Evolutionary conservation across 1,139 yeast genomes (phyloP), one percentile per base, ranked within the genome.

Genomic region (Kazachstania sp.): DNA sequence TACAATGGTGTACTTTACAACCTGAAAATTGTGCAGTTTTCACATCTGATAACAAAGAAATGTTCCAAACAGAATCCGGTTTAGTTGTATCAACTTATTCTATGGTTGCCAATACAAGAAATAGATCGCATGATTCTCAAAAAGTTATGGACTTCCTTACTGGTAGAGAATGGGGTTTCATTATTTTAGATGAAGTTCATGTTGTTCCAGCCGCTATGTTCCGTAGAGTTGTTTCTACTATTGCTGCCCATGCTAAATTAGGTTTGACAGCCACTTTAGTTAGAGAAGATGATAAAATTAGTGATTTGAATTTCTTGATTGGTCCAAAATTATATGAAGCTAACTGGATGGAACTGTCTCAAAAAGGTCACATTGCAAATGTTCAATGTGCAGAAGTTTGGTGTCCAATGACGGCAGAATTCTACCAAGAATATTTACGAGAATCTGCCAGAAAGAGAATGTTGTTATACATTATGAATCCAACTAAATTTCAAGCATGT

Each of bases 161-260:
- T 0, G 83, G 95, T 1, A 75, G 98, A 63, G 99, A 94, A 70
- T 94, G 99, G 99, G 99, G 99, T 53, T 90, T 94, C 64, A 86
- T 94, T 54, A 88, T 94, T 54, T 72, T 94, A 53, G 99, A 94
- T 68, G 99, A 94, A 65, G 99, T 94, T 46, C 99, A 94, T 66
- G 99, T 94, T 51, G 99, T 94, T 13, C 99, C 99, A 0, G 99
- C 99, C 2, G 97, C 97, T 6, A 94, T 94, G 99, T 94, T 94
- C 64, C 77, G 99, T 72, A 75, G 97, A 62, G 98, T 94, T 37
- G 97, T 94, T 40, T 88, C 97, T 1, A 88, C 97, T 0, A 90
- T 94, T 63, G 97, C 97, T 4, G 97, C 98, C 0, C 99, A 94
- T 65, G 95, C 98, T 3, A 94, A 94, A 63, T 73, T 94, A 41